phyloP scores from a whole-genome alignment of 345 rosid genomes.

The Firmiana major region DNA sequence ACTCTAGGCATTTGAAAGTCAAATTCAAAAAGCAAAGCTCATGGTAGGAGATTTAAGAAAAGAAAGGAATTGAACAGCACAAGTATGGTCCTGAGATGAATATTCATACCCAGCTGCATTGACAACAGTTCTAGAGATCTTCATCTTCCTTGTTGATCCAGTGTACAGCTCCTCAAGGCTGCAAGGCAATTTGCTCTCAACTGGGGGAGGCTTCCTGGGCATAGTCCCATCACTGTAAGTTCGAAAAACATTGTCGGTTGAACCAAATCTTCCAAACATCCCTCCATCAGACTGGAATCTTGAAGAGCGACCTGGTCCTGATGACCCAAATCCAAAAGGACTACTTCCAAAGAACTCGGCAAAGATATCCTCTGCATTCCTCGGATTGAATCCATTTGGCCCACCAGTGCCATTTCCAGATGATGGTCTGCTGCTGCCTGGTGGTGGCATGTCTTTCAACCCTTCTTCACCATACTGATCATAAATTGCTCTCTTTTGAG shows the following conservation, averaged over 20 bases:
- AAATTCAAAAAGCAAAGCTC: background rate
- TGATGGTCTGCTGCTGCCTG: constrained; percentile 44
- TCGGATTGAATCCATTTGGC: constrained; percentile 71
- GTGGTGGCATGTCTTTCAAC: constrained; percentile 69
- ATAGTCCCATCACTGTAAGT: constrained; percentile 51
- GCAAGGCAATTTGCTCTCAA: constrained; percentile 90
- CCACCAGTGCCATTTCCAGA: constrained; percentile 29
- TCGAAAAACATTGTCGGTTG: constrained; percentile 56
- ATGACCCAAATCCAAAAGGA: constrained; percentile 75
- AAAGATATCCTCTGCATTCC: constrained; percentile 94
- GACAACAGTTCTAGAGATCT: constrained; percentile 84
- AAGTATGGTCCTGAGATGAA: background rate
- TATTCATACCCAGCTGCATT: constrained; percentile 63
- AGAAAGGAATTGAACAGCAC: background rate
- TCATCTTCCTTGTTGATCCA: constrained; percentile 96
- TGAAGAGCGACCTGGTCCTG: constrained; percentile 68
- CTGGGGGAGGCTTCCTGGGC: constrained; percentile 77
- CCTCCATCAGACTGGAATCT: constrained; percentile 80
- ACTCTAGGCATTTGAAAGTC: background rate
- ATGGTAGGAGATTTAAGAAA: background rate
- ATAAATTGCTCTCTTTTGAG: constrained; percentile 68
- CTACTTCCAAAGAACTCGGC: constrained; percentile 93
- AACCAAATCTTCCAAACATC: constrained; percentile 52
- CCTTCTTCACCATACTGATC: constrained; percentile 96
- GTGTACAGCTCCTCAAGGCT: constrained; percentile 79